Conservation (phyloP, 305 asterid species). For the Fraxinus latifolia region DNA sequence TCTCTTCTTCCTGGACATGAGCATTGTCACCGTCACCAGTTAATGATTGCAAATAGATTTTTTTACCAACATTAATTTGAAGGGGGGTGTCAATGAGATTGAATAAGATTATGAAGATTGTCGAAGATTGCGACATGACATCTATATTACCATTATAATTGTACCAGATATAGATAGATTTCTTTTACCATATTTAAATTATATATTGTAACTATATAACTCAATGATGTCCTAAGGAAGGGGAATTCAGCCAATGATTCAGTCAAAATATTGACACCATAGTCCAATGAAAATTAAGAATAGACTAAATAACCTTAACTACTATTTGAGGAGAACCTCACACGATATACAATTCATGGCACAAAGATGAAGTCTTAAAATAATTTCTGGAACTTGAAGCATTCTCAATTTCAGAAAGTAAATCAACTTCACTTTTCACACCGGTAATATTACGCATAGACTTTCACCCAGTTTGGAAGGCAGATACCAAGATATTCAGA, state of each 20-base stretch:
- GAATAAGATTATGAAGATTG: too few species aligned
- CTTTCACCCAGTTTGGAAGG: not conserved
- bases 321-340: not conserved
- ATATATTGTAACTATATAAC: too few species aligned
- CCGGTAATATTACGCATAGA: not conserved
- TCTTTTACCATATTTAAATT: too few species aligned
- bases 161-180: too few species aligned
- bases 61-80: not conserved
- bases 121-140: too few species aligned
- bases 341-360: not conserved
- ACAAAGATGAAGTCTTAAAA: constrained; percentile 1
- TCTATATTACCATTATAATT: too few species aligned
- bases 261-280: too few species aligned
- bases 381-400: not conserved
- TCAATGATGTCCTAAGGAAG: too few species aligned
- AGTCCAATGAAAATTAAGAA: not conserved
- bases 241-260: too few species aligned
- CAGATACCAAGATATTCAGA: constrained; percentile 1
- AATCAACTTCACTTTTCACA: not conserved
- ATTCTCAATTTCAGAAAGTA: not conserved
- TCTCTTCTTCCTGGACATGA: not conserved
- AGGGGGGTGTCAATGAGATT: not conserved
- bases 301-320: not conserved
- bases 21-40: not conserved
- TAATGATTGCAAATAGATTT: not conserved